Base-by-base conservation (phyloP, 352 stramenopile genomes). In the Phytophthora nicotianae region DNA sequence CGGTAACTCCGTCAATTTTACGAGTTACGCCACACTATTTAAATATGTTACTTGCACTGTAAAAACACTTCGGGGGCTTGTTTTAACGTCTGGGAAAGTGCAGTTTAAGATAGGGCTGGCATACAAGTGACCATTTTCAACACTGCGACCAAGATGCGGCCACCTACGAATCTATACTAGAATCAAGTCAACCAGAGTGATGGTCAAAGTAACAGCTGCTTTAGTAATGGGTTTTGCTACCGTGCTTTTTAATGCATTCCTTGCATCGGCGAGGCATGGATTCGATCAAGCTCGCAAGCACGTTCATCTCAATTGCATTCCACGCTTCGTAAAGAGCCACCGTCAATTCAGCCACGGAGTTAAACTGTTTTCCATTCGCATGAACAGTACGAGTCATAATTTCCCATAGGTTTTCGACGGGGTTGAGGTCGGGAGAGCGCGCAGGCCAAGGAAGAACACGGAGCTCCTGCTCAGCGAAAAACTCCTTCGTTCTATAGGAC, bases 351-450 rank as follows among this genome's bases (percentile, higher is more conserved):
- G 29, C 13, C 1, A 29, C 27, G 48, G 17, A 32, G 16, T 20
- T 21, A 13, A 20, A 54, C 48, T 54, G 48, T 20, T 29, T 54
- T 9, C 62, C 56, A 23, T 58, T 32, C 17, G 55, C 56, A 32
- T 75, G 72, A 0, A 72, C 53, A 2, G n/a, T 24, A 2, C 62
- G 47, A 5, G 41, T 47, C 1, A 68, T 41, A 2, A 72, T 24
- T 5, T 51, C 46, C 55, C 53, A 70, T 1, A 74, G 13, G 16
- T 59, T 66, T 21, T 74, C 54, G 2, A 69, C 72, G 0, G 67
- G 57, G 24, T 72, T 67, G 2, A 62, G 40, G 46, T 75, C 51
- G 2, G 62, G 59, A 7, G 54, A 60, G 20, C 58, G 62, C 2
- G 60, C 45, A 8, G 66, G 54, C 45, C 54, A 70, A 1, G 59